Base-by-base conservation (phyloP, 225 moss, liverwort and hornwort species). In the Bryoerythrophyllum caledonicum region DNA sequence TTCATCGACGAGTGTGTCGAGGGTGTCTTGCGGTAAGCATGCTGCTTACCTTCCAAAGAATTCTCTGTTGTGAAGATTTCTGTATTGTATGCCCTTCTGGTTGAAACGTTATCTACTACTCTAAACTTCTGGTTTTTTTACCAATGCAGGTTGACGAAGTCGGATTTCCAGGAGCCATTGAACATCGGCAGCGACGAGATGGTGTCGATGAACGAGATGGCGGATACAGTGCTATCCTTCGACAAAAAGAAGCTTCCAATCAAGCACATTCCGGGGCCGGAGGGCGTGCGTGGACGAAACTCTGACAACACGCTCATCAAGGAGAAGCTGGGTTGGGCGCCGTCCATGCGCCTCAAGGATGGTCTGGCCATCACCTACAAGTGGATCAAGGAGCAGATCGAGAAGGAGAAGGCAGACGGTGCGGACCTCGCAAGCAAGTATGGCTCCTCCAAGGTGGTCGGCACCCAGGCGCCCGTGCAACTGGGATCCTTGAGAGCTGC, bases 1-100 rank as follows among this genome's bases (percentile, higher is more conserved):
- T 96, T 94, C 66, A 96, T 96, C 61, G 94, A 96, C 59, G 92
- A 96, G 80, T 96, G 94, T 73, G 96, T 92, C 6, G 94, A 96
- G 79, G 96, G 94, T 53, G 96, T 96, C 4, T 68, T 96, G 3
- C 59, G 71, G 71, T 71, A 68, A 44, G 20, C 28, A 27, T 48
- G 25, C 1, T 44, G 12, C n/a, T 9, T 0, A 10, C 2, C 6
- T 6, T 11, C 16, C 46, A 41, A 21, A 23, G 2, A 0, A 7
- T 24, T 24, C 11, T 20, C n/a, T 11, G 1, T 34, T 6, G 5
- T 34, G 5, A 34, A 34, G 5, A 34, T 34, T 34, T 34, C 34
- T 34, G 34, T 34, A 5, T 6, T 34, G 34, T 2, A 5, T 34
- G 34, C 0, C 6, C n/a, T n/a, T 52, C 13, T 51, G 34, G 3